Base-by-base conservation (phyloP, 1,139 yeast species). In the Diutina sp. region DNA sequence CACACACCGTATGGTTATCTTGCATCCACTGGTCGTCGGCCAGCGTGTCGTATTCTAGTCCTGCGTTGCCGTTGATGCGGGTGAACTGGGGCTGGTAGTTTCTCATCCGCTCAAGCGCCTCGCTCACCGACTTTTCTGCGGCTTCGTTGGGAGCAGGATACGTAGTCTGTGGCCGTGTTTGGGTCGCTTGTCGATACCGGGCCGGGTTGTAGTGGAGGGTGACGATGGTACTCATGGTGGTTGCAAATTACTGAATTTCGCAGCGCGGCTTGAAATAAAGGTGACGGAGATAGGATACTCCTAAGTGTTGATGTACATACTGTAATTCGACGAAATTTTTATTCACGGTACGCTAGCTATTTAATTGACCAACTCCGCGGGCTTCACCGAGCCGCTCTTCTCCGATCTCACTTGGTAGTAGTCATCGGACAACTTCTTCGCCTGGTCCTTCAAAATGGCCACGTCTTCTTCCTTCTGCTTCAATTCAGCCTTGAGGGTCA, bases 391-490 rank as follows among this genome's bases (percentile, higher is more conserved):
- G n/a, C 46, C 46, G 3, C 25, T 12, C 46, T 44, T 44, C 25
- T 18, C 25, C 25, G 46, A n/a, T 29, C 18, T 30, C 25, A 32
- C 53, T 16, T 50, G 66, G 60, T 80, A 77, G 70, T 87, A 87
- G 60, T 89, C 96, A 58, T 76, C 75, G 51, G 84, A 73, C 62
- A 90, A 79, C 50, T 82, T 77, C 51, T 74, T 74, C 53, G 95
- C 87, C 71, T 90, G 95, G 58, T 78, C 83, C 72, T 87, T 85
- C 65, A 90, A 76, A 46, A 77, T 77, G 55, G 76, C 80, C 65
- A 88, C 77, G 65, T 87, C 86, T 58, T 75, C 76, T 60, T 87
- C 86, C 66, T 82, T 85, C 57, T 75, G 77, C 56, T 78, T 77
- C 67, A 90, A 75, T 65, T 82, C 70, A 57, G 72, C 69, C 71